A percentile compares a stretch with the other conserved stretches of the same genome.
phyloP scores from a whole-genome alignment of 106 monocot genomes.

The Ottelia alismoides region DNA sequence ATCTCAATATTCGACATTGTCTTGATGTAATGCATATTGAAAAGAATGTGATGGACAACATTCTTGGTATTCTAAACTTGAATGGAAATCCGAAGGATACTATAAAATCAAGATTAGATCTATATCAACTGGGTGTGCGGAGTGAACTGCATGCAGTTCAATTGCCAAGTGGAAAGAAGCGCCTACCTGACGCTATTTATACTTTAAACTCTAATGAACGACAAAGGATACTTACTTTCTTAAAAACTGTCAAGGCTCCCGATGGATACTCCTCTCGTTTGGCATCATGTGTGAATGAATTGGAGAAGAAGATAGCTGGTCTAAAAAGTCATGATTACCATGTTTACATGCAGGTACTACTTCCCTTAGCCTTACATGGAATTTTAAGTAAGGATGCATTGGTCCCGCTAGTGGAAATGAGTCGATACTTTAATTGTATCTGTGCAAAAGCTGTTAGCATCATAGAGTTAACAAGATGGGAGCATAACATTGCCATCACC shows the following conservation, averaged over 20 bases:
- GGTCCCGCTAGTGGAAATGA: neutral
- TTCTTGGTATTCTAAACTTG: neutral
- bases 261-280: constrained; percentile 1
- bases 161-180: neutral
- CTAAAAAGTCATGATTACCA: too few species aligned
- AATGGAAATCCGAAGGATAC: neutral
- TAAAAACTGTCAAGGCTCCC: neutral
- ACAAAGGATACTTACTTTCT: neutral
- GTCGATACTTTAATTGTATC: neutral
- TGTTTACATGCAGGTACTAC: neutral
- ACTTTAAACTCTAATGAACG: neutral
- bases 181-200: neutral
- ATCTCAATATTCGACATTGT: too few species aligned
- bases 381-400: neutral
- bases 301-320: too few species aligned
- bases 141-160: neutral
- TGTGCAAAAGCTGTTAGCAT: neutral
- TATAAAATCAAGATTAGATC: neutral
- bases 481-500: neutral
- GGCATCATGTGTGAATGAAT: too few species aligned
- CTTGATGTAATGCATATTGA: neutral
- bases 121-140: neutral
- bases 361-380: neutral
- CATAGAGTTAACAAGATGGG: too few species aligned
- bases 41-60: neutral